Percentiles rank a stretch among this genome's conserved stretches.
Evolutionary conservation across 1,284 basidiomycete species (phyloP).

Genomic region (Papiliotrema fonsecae): DNA sequence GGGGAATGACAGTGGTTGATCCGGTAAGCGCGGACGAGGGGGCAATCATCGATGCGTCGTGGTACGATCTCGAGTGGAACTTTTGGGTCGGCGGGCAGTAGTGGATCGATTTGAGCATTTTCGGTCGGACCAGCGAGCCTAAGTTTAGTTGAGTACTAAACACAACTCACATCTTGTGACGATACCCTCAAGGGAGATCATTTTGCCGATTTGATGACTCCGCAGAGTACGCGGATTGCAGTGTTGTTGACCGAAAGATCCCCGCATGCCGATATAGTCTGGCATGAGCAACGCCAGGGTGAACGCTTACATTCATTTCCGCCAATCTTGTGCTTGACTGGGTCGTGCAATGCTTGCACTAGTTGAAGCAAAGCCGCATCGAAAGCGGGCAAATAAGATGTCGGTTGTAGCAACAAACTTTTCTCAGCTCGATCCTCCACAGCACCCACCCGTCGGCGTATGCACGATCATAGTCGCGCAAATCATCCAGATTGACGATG

Average conservation of each 20-base stretch:
- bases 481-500: slow-evolving; percentile 92
- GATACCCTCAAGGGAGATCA: slow-evolving; percentile 97
- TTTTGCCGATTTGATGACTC: slow-evolving; percentile 83
- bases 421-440: neutral
- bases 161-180: slow-evolving; percentile 74
- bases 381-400: slow-evolving; percentile 85
- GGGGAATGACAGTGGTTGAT: slow-evolving; percentile 86
- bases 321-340: slow-evolving; percentile 75
- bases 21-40: slow-evolving; percentile 51
- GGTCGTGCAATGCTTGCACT: slow-evolving; percentile 70
- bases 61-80: slow-evolving; percentile 87
- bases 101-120: slow-evolving; percentile 95
- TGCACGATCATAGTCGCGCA: slow-evolving; percentile 87
- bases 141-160: slow-evolving; percentile 2
- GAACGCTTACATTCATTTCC: slow-evolving; percentile 58
- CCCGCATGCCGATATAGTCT: slow-evolving; percentile 84
- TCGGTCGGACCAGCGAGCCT: slow-evolving; percentile 91
- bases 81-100: slow-evolving; percentile 80
- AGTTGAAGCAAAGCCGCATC: slow-evolving; percentile 77
- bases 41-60: slow-evolving; percentile 82
- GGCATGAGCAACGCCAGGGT: slow-evolving; percentile 1
- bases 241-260: slow-evolving; percentile 98
- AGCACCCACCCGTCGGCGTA: slow-evolving; percentile 52
- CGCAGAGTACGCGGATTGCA: slow-evolving; percentile 90
- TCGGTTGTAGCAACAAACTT: slow-evolving; percentile 82